These are phyloP conservation scores for Mesembryanthemum crystallinum DNA, from an alignment of 148 eudicot species.

Conservation along the genomic window DNA sequence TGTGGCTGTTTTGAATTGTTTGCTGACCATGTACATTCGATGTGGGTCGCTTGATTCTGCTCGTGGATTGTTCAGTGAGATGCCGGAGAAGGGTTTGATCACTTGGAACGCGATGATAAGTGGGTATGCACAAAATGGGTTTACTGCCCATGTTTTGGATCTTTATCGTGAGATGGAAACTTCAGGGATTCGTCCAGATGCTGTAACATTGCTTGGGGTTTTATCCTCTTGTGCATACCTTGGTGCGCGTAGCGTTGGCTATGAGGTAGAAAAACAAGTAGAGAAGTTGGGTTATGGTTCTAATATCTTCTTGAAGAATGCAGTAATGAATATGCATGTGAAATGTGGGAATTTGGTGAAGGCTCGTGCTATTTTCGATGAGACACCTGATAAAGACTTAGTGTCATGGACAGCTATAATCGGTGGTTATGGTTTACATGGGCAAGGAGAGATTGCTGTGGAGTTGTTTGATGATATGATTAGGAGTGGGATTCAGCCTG, in stretches of 20 bases:
- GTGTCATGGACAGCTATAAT: constrained; percentile 78
- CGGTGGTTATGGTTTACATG: constrained; percentile 80
- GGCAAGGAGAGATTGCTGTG: constrained; percentile 61
- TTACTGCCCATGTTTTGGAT: constrained; percentile 52
- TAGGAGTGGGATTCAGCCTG: constrained; percentile 51
- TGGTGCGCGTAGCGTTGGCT: constrained; percentile 57
- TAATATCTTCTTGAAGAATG: constrained; percentile 52
- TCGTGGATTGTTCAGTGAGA: constrained; percentile 52
- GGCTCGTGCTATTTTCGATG: constrained; percentile 59
- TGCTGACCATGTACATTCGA: constrained; percentile 60
- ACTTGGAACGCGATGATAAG: constrained; percentile 86
- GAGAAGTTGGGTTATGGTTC: constrained; percentile 36
- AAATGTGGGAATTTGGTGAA: constrained; percentile 70
- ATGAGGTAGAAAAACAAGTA: constrained; percentile 54
- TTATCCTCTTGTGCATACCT: constrained; percentile 75
- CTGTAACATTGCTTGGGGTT: constrained; percentile 69
- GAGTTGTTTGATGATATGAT: constrained; percentile 67
- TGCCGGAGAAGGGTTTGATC: constrained; percentile 55
- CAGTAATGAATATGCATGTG: constrained; percentile 68
- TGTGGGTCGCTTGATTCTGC: constrained; percentile 57
- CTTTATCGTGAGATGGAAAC: constrained; percentile 53
- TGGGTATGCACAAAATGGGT: constrained; percentile 79
- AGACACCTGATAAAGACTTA: constrained; percentile 50
- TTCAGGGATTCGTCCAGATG: constrained; percentile 45
- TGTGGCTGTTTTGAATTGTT: constrained; percentile 58